Conservation (phyloP, 2,329 filamentous ascomycete genomes). For the Fusarium tanahbumbuense region DNA sequence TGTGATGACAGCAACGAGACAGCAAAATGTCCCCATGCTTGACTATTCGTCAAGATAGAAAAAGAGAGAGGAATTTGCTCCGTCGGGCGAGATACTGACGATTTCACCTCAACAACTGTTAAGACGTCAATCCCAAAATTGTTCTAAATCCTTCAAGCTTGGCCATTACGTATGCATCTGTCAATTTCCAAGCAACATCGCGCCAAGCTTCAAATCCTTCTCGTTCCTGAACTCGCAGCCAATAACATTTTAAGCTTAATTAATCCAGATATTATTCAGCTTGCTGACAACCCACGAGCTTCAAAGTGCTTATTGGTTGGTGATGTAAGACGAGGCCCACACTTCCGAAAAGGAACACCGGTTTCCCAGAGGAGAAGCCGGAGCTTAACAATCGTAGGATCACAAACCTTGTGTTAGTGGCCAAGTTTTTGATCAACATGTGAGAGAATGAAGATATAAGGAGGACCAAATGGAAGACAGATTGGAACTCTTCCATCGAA, state of each 20-base stretch:
- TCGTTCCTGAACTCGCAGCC: not conserved
- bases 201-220: not conserved
- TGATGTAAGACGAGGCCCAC: not conserved
- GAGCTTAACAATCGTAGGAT: constrained; percentile 6
- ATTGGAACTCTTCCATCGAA: too few species aligned
- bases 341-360: not conserved
- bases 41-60: too few species aligned
- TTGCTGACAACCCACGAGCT: too few species aligned
- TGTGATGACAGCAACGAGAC: too few species aligned
- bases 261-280: not conserved
- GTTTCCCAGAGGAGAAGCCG: constrained; percentile 21
- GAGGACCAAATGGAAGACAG: rapidly evolving
- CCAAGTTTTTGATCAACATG: not conserved
- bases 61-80: too few species aligned
- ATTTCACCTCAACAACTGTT: rapidly evolving
- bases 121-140: not conserved
- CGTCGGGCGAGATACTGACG: too few species aligned
- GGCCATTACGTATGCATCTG: not conserved
- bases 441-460: not conserved
- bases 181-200: not conserved
- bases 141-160: not conserved
- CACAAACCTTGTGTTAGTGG: not conserved
- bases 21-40: too few species aligned
- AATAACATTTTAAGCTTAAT: not conserved
- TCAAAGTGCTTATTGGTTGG: not conserved